phyloP scores from a whole-genome alignment of 2,329 filamentous ascomycete species.

The Colletotrichum sp. region DNA sequence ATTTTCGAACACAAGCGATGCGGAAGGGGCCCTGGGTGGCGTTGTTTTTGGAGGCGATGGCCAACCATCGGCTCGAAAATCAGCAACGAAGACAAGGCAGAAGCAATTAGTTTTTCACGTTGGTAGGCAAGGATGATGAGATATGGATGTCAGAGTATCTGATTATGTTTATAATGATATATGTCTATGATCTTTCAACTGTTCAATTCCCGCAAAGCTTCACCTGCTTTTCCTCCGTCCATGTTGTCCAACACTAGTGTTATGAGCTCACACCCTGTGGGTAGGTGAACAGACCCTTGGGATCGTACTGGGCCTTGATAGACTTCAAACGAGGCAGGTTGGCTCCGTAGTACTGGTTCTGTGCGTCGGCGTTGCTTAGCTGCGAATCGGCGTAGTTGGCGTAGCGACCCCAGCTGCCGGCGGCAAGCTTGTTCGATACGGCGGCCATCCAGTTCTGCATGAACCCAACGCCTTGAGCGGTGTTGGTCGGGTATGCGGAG shows the following conservation, averaged over 20 bases:
- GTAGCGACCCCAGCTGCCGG: constrained; percentile 52
- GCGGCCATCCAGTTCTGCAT: constrained; percentile 45
- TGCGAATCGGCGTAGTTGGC: constrained; percentile 59
- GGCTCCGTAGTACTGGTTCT: constrained; percentile 52
- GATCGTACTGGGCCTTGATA: constrained; percentile 45
- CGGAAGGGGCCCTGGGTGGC: neutral
- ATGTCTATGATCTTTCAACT: neutral
- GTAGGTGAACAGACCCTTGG: constrained; percentile 45
- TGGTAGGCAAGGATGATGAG: neutral
- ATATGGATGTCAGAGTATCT: neutral
- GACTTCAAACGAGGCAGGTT: constrained; percentile 39
- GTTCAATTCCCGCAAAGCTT: too few species aligned
- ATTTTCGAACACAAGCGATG: neutral
- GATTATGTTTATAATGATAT: neutral
- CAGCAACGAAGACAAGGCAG: neutral
- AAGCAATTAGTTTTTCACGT: neutral
- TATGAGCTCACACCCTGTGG: constrained; percentile 30
- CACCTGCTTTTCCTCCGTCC: neutral
- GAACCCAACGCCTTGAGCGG: constrained; percentile 32
- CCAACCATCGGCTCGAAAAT: neutral
- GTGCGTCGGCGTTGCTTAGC: constrained; percentile 50
- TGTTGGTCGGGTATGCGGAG: constrained; percentile 38
- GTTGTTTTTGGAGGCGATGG: neutral
- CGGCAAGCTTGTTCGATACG: constrained; percentile 33
- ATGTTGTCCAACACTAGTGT: accelerated